These are phyloP conservation scores for Arbutus unedo DNA, from an alignment of 148 eudicot genomes.

Conservation along the genomic window DNA sequence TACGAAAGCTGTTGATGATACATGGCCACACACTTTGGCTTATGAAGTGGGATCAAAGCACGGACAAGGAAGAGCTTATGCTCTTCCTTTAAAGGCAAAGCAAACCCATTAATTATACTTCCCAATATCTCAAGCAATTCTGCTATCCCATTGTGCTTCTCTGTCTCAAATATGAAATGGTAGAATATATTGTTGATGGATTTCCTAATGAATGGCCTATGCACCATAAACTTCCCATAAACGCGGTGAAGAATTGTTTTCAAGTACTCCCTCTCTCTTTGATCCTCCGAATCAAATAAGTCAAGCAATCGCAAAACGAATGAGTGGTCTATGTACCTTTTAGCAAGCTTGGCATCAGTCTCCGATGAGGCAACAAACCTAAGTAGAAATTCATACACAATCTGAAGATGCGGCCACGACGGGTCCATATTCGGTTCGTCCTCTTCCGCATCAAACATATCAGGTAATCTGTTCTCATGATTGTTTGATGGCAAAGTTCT, in stretches of 20 bases:
- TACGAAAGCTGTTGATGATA: constrained; percentile 52
- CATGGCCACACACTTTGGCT: constrained; percentile 46
- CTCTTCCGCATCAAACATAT: constrained; percentile 45
- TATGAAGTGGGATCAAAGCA: constrained; percentile 52
- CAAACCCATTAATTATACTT: constrained; percentile 59
- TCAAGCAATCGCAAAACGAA: constrained; percentile 48
- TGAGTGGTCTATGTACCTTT: constrained; percentile 44
- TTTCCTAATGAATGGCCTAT: constrained; percentile 51
- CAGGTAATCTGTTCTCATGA: constrained; percentile 35
- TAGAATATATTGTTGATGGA: constrained; percentile 50
- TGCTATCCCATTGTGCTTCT: constrained; percentile 54
- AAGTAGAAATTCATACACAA: constrained; percentile 51
- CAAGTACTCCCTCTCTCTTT: constrained; percentile 55
- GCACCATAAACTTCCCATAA: constrained; percentile 61
- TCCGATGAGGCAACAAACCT: constrained; percentile 45
- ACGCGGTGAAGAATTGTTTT: constrained; percentile 54
- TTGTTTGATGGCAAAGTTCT: constrained; percentile 37
- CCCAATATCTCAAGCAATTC: constrained; percentile 57
- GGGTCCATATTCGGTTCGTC: constrained; percentile 53
- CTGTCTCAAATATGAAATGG: constrained; percentile 49
- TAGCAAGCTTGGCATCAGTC: constrained; percentile 48
- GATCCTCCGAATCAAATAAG: constrained; percentile 56
- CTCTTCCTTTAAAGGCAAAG: constrained; percentile 57
- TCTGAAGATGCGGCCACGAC: constrained; percentile 53
- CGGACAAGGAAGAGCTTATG: constrained; percentile 50